phyloP scores from a whole-genome alignment of 1,284 basidiomycete genomes.

The Ustilago hordei region DNA sequence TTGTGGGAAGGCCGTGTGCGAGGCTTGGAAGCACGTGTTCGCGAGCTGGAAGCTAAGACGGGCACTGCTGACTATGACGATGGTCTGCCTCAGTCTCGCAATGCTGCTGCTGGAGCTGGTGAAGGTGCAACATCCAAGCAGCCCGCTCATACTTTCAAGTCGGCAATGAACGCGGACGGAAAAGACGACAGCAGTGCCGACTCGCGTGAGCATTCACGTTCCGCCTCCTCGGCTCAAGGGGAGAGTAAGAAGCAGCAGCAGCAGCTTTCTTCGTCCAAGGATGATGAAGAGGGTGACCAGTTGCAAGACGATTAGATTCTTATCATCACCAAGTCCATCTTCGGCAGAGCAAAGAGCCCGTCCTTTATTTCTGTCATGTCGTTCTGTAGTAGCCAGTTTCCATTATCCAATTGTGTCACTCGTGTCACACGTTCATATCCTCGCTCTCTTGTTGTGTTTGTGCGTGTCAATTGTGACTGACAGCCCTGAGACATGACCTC shows the following conservation, averaged over 20 bases:
- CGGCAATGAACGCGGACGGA: slow-evolving; percentile 4
- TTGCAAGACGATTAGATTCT: slow-evolving; percentile 28
- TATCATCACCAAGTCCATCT: too few species aligned
- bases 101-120: slow-evolving; percentile 7
- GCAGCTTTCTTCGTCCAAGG: slow-evolving; percentile 8
- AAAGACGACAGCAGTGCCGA: slow-evolving; percentile 17
- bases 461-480: too few species aligned
- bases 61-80: slow-evolving; percentile 28
- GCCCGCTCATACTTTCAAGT: not conserved
- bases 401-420: too few species aligned
- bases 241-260: slow-evolving; percentile 14
- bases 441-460: too few species aligned
- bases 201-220: slow-evolving; percentile 25
- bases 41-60: slow-evolving; percentile 48
- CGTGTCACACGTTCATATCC: too few species aligned
- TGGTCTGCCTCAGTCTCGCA: slow-evolving; percentile 11
- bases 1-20: slow-evolving; percentile 58
- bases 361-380: too few species aligned
- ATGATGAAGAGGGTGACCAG: slow-evolving; percentile 40
- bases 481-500: too few species aligned
- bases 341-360: too few species aligned
- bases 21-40: slow-evolving; percentile 54
- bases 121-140: not conserved
- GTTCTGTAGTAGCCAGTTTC: too few species aligned
- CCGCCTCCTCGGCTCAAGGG: slow-evolving; percentile 2